These are phyloP conservation scores for Fraxinus velutina DNA, from an alignment of 305 asterid species.

Conservation along the genomic window DNA sequence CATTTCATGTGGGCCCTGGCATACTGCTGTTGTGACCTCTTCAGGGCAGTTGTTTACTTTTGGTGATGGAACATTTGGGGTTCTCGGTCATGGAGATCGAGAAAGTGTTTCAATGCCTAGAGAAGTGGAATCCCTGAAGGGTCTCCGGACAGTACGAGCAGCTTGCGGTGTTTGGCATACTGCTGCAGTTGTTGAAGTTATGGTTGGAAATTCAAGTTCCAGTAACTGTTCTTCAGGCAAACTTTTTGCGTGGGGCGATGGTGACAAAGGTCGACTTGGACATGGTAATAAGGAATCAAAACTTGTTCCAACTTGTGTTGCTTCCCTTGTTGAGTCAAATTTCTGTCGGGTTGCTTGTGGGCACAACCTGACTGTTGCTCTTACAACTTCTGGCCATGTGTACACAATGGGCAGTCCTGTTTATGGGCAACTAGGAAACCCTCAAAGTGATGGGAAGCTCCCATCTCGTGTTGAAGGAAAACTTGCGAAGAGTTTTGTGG, in stretches of 20 bases:
- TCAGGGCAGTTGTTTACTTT: slow-evolving; percentile 85
- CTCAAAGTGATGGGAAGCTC: slow-evolving; percentile 76
- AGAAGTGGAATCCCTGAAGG: slow-evolving; percentile 86
- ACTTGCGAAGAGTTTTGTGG: slow-evolving; percentile 63
- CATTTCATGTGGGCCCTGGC: slow-evolving; percentile 94
- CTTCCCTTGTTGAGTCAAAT: slow-evolving; percentile 78
- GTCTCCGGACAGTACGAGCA: slow-evolving; percentile 76
- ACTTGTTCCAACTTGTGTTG: slow-evolving; percentile 86
- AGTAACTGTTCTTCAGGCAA: slow-evolving; percentile 80
- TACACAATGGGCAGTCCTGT: slow-evolving; percentile 83
- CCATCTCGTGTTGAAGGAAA: slow-evolving; percentile 80
- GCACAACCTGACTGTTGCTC: slow-evolving; percentile 81
- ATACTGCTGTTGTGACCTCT: slow-evolving; percentile 87
- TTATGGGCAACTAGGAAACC: slow-evolving; percentile 85
- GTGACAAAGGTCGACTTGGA: slow-evolving; percentile 78
- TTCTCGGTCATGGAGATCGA: slow-evolving; percentile 85
- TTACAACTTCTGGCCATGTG: slow-evolving; percentile 77
- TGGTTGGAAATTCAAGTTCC: slow-evolving; percentile 82
- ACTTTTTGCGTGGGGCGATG: slow-evolving; percentile 93
- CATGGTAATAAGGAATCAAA: slow-evolving; percentile 76
- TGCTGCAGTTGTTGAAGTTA: slow-evolving; percentile 90
- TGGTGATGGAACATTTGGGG: slow-evolving; percentile 92
- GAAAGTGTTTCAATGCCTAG: slow-evolving; percentile 64
- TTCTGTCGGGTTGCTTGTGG: slow-evolving; percentile 89
- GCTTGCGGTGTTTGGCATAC: slow-evolving; percentile 95